These are phyloP conservation scores for Brassica cretica DNA, from an alignment of 345 rosid species.

Conservation along the genomic window DNA sequence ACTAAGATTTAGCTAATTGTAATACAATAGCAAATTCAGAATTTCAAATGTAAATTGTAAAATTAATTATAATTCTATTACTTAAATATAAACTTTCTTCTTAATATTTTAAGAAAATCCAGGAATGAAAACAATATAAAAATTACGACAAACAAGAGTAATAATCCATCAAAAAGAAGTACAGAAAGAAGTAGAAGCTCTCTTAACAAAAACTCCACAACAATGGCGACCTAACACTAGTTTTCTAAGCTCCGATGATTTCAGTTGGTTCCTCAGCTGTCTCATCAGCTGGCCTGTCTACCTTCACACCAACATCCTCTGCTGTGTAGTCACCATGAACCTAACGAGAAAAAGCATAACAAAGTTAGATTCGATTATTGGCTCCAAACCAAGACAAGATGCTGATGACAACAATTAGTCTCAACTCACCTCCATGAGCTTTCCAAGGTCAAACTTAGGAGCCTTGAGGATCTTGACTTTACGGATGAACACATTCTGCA, in stretches of 20 bases:
- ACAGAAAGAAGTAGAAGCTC: slow-evolving; percentile 4
- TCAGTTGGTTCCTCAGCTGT: slow-evolving; percentile 31
- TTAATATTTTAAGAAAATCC: background rate
- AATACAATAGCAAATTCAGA: background rate
- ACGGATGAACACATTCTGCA: slow-evolving; percentile 85
- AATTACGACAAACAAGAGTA: background rate
- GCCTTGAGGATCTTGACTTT: slow-evolving; percentile 92
- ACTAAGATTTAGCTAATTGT: background rate
- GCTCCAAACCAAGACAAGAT: background rate
- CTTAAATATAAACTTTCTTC: too few species aligned
- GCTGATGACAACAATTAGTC: background rate
- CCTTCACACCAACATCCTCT: slow-evolving; percentile 43
- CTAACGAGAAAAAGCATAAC: slow-evolving; percentile 1
- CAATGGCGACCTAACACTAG: slow-evolving; percentile 26
- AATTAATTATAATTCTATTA: background rate
- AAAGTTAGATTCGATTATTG: background rate
- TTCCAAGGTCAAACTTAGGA: slow-evolving; percentile 95
- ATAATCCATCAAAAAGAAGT: slow-evolving; percentile 30
- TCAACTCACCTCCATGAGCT: slow-evolving; percentile 74
- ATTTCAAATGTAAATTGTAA: background rate
- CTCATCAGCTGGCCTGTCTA: slow-evolving; percentile 39
- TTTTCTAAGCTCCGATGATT: slow-evolving; percentile 39
- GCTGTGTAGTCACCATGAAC: slow-evolving; percentile 40
- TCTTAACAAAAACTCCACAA: background rate
- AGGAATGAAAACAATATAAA: background rate